Percentiles rank a stretch among this genome's conserved stretches.
Evolutionary conservation across 176 grass and related monocot species (phyloP).

Genomic region (Typha latifolia): DNA sequence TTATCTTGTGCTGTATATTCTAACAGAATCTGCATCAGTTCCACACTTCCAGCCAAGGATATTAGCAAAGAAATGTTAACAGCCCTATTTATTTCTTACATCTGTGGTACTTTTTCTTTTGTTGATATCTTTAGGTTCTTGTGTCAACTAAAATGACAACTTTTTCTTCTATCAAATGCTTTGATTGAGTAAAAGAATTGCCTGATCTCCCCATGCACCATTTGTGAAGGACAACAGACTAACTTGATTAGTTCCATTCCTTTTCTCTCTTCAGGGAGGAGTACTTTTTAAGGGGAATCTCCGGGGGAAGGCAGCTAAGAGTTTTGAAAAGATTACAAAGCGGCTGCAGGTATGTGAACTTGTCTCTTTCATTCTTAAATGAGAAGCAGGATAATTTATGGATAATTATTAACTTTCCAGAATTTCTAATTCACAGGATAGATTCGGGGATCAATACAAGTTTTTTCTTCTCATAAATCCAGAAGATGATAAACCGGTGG

Average conservation of each 20-base stretch:
- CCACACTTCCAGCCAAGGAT: too few relatives aligned
- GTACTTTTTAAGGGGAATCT: constrained; percentile 93
- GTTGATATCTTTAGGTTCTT: too few relatives aligned
- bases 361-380: constrained; percentile 1
- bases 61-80: too few relatives aligned
- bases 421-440: constrained; percentile 49
- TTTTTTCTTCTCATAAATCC: constrained; percentile 91
- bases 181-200: not conserved
- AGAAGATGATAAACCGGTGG: constrained; percentile 88
- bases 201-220: not conserved
- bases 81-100: too few relatives aligned
- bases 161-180: not conserved
- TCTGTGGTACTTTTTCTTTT: too few relatives aligned
- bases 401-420: constrained; percentile 9
- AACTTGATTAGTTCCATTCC: not conserved
- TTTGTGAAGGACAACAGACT: not conserved
- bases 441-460: constrained; percentile 90
- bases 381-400: not conserved
- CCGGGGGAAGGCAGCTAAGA: constrained; percentile 63
- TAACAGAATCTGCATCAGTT: too few relatives aligned
- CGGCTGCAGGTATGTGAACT: constrained; percentile 51
- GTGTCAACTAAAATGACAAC: too few relatives aligned
- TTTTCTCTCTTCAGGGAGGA: constrained; percentile 53
- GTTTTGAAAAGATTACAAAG: constrained; percentile 85
- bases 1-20: too few relatives aligned